Evolutionary conservation across 331 rosid genomes (phyloP), one percentile per base, ranked within the genome.

Genomic region (Rosa hybrid): DNA sequence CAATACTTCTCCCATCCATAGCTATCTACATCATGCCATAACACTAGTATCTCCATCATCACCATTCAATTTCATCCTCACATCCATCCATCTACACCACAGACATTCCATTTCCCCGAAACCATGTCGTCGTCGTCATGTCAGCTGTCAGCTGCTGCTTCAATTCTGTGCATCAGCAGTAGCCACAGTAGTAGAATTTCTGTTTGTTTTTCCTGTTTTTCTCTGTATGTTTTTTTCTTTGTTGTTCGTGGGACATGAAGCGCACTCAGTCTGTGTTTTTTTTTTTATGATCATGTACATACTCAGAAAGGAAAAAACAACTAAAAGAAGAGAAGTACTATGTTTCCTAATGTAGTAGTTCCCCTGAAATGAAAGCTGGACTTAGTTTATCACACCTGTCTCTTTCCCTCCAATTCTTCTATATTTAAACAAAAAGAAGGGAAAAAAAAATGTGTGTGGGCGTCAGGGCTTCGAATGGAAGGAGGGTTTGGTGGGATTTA

Each of bases 201-300:
- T 71, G 11, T 45, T 42, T 46, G 53, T 62, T 53, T 2, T 8
- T 74, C 49, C 51, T n/a, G 17, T 67, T 42, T 79, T 41, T 20
- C 74, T 39, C 44, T 62, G 68, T 78, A 9, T 60, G n/a, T 78
- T 46, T 49, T 83, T 34, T 14, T 57, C 20, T 75, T 12, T 27
- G 25, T 25, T 25, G 39, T 46, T 13, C 51, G 73, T 78, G 84
- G 86, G 80, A 84, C 76, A 77, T 74, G 88, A 83, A 74, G 83
- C 86, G 74, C 50, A 76, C 17, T 62, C 68, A 2, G 42, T 60
- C 75, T 14, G 77, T 78, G 80, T 81, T 80, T 56, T 45, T 80
- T 56, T 45, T 72, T 9, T 56, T 87, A 54, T 86, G 49, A n/a
- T 70, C 74, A 38, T 91, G 91, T 89, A 89, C 82, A 91, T 84